Evolutionary conservation across 345 rosid genomes (phyloP), one percentile per base, ranked within the genome.

Genomic region (Camelina hispida): DNA sequence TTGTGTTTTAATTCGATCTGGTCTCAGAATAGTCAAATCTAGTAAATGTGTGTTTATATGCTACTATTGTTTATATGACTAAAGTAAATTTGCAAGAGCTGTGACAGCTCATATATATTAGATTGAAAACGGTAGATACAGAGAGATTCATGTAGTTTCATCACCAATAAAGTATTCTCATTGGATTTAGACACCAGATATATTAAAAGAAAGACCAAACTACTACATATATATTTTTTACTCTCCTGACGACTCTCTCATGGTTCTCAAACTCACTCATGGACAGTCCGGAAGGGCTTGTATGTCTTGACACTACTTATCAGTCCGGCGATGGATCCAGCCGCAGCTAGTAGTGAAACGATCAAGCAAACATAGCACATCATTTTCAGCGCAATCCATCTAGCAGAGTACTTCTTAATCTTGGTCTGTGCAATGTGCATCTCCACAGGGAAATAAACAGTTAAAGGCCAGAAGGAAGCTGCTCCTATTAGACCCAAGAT

Each of bases 401-500:
- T 84, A 60, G 78, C 66, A 2, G 96, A 90, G 74, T 64, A 88
- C 81, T 83, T 90, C 38, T 53, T 78, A 32, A 87, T 60, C 68
- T 83, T 87, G 1, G 88, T 16, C 22, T 87, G 81, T 0, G 86
- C 86, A 6, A 94, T 88, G 84, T 90, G 84, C 96, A 94, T 94
- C 76, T 94, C 98, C 5, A 90, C 77, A 0, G 98, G 98, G 62
- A 94, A 91, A 76, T 88, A 90, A 11, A 94, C 99, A 0, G 99
- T 87, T 60, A 94, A 73, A 3, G 99, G 99, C 93, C 95, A 94
- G 70, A 94, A 94, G 0, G 97, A 88, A 8, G 83, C 86, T 2
- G 97, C 96, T 34, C 99, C 99, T 0, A 95, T 77, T 4, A 95
- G 86, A 13, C 97, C 97, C 54, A 91, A 64, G 62, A 91, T 87